Percentiles rank a stretch among this genome's conserved stretches.
Evolutionary conservation across 139 green algal genomes (phyloP).

Genomic region (Axilococcus clingmanii): DNA sequence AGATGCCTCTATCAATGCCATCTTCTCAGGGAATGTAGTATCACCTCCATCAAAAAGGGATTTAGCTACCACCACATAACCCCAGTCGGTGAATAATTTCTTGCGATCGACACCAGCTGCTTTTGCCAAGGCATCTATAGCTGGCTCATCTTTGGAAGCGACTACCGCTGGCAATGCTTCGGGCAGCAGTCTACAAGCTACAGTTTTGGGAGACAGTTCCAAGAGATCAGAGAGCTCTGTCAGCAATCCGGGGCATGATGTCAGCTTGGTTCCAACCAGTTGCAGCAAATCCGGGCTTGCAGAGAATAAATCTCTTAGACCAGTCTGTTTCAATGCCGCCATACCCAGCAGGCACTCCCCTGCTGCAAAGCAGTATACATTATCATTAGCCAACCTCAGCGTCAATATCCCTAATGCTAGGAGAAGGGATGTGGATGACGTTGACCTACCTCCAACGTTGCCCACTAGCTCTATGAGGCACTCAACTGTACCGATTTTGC

Average conservation of each 20-base stretch:
- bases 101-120: conserved; percentile 7
- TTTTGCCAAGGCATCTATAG: conserved; percentile 27
- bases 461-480: conserved; percentile 17
- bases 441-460: conserved; percentile 2
- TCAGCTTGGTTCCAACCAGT: conserved; percentile 23
- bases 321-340: conserved; percentile 1
- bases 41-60: conserved; percentile 25
- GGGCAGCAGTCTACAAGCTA: conserved; percentile 24
- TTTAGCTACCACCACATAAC: conserved; percentile 31
- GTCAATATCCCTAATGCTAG: conserved; percentile 28
- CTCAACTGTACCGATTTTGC: conserved; percentile 8
- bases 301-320: conserved; percentile 22
- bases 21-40: conserved; percentile 17
- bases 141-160: conserved; percentile 6
- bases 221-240: conserved; percentile 22
- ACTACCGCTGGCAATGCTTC: conserved; percentile 15
- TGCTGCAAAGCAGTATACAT: conserved; percentile 14
- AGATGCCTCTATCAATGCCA: conserved; percentile 29
- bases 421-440: conserved; percentile 8
- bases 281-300: conserved; percentile 19
- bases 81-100: conserved; percentile 16
- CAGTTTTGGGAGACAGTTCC: conserved; percentile 2
- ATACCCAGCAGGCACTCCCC: conserved; percentile 30
- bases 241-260: conserved; percentile 16
- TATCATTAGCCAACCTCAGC: conserved; percentile 14